Conservation (phyloP, 2,329 filamentous ascomycete species). For the Pochonia chlamydosporia region DNA sequence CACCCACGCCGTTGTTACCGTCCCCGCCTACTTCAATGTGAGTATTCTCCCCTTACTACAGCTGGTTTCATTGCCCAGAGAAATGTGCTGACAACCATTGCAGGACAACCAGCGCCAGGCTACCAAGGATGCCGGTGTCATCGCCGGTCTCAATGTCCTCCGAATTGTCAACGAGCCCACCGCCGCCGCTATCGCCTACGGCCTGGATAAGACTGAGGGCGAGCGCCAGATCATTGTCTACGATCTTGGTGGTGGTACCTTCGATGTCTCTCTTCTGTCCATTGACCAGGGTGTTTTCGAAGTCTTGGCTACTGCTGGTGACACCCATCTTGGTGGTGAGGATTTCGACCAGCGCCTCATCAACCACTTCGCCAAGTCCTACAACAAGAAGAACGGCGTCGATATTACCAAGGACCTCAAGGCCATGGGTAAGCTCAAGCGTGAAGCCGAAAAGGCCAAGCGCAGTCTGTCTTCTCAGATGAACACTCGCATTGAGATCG, state of each 20-base stretch:
- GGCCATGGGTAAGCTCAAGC: constrained; percentile 99
- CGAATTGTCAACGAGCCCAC: constrained; percentile 97
- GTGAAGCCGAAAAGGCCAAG: constrained; percentile 99
- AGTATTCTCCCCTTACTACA: constrained; percentile 13
- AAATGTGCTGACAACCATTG: constrained; percentile 15
- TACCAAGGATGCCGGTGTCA: constrained; percentile 89
- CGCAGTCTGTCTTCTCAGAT: constrained; percentile 92
- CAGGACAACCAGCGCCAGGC: constrained; percentile 89
- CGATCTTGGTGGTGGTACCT: constrained; percentile 90
- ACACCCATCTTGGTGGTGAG: constrained; percentile 96
- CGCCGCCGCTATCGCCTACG: constrained; percentile 91
- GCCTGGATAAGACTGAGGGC: constrained; percentile 77
- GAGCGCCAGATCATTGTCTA: constrained; percentile 90
- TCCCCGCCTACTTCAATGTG: constrained; percentile 92
- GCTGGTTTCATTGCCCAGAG: too few relatives aligned
- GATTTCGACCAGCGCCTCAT: constrained; percentile 98
- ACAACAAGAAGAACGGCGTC: constrained; percentile 96
- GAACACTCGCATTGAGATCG: constrained; percentile 92
- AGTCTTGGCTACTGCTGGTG: constrained; percentile 90
- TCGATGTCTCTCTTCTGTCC: constrained; percentile 88
- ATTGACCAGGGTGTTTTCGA: constrained; percentile 92
- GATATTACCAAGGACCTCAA: constrained; percentile 92
- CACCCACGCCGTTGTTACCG: constrained; percentile 84
- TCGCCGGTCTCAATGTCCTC: constrained; percentile 90
- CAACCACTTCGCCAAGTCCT: constrained; percentile 91